phyloP scores from a whole-genome alignment of 495 filamentous ascomycete species.

The Talaromyces proteolyticus region DNA sequence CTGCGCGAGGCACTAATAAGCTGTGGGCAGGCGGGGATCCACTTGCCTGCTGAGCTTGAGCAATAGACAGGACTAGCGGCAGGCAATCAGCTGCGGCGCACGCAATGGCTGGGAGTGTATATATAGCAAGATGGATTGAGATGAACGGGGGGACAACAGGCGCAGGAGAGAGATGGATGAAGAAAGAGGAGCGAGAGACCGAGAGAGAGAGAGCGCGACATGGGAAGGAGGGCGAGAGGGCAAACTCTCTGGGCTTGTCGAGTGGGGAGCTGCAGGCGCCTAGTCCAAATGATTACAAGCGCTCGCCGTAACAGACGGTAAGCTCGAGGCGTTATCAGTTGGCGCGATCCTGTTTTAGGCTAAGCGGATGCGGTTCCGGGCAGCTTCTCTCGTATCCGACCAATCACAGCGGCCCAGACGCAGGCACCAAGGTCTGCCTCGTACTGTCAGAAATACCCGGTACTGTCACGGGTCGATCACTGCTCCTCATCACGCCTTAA shows the following conservation, averaged over 20 bases:
- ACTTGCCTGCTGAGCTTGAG: background rate
- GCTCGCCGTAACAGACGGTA: too few relatives aligned
- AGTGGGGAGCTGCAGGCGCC: background rate
- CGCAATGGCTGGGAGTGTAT: background rate
- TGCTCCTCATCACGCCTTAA: too few relatives aligned
- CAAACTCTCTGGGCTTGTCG: too few relatives aligned
- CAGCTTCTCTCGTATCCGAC: too few relatives aligned
- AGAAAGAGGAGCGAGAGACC: background rate
- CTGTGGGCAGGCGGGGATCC: background rate
- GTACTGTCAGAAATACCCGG: background rate
- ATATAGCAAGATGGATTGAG: background rate
- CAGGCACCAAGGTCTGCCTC: background rate
- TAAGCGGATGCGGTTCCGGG: too few relatives aligned
- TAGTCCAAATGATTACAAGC: too few relatives aligned
- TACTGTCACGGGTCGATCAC: background rate
- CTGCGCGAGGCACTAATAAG: background rate
- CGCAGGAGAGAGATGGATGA: background rate
- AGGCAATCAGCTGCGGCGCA: background rate
- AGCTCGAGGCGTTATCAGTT: too few relatives aligned
- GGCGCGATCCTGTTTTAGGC: too few relatives aligned
- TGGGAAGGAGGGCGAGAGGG: background rate
- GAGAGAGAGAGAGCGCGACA: background rate
- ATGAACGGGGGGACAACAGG: background rate
- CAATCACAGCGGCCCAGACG: background rate
- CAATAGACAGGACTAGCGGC: too few relatives aligned